phyloP scores from a whole-genome alignment of 306 rosid species.

The Ziziphus jujuba region DNA sequence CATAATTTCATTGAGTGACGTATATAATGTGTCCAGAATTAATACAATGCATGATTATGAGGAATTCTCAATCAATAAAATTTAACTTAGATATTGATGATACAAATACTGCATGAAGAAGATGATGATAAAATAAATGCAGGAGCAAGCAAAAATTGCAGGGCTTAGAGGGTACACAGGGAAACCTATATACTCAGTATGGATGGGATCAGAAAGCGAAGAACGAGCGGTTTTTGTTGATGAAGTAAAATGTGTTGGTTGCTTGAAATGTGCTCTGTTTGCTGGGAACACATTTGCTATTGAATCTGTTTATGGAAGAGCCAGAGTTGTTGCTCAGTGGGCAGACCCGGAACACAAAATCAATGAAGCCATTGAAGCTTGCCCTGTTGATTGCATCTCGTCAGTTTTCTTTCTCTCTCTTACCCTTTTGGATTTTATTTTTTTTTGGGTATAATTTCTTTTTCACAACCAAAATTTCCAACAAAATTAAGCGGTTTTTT shows the following conservation, averaged over 20 bases:
- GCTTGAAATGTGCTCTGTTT: slow-evolving; percentile 86
- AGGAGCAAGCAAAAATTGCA: slow-evolving; percentile 84
- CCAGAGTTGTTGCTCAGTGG: slow-evolving; percentile 95
- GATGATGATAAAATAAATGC: slow-evolving; percentile 12
- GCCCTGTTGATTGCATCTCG: slow-evolving; percentile 99
- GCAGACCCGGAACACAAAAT: slow-evolving; percentile 77
- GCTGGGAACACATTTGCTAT: slow-evolving; percentile 91
- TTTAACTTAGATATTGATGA: no score
- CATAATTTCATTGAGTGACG: no score
- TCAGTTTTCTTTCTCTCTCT: slow-evolving; percentile 35
- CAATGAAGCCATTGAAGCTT: slow-evolving; percentile 67
- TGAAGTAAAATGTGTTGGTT: slow-evolving; percentile 85
- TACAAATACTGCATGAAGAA: no score
- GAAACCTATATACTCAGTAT: slow-evolving; percentile 76
- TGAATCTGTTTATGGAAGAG: slow-evolving; percentile 90
- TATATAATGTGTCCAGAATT: no score
- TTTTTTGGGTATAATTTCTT: not conserved
- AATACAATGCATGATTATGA: no score
- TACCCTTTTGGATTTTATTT: not conserved
- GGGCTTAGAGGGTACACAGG: slow-evolving; percentile 84
- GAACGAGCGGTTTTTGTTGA: slow-evolving; percentile 85
- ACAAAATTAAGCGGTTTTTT: no score
- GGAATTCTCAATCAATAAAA: no score
- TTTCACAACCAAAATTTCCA: not conserved
- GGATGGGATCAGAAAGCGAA: slow-evolving; percentile 76